Evolutionary conservation across 2,329 filamentous ascomycete genomes (phyloP).

Genomic region (Pezicula neosporulosa): DNA sequence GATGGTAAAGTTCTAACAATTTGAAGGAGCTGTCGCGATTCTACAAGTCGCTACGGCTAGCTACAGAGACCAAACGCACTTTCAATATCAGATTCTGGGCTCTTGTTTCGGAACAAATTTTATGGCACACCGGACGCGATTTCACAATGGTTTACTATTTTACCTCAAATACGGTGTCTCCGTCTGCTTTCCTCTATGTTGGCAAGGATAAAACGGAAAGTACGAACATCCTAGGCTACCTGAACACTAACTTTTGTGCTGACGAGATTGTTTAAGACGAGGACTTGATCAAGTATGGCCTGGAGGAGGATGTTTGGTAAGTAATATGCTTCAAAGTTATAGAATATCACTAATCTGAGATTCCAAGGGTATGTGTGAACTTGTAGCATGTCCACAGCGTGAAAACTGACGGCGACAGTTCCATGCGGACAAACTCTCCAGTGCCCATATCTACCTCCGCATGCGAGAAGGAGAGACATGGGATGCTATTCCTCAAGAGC

Average conservation of each 20-base stretch:
- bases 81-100: slow-evolving; percentile 25
- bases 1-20: neutral
- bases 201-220: slow-evolving; percentile 99
- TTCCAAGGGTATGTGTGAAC: neutral
- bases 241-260: slow-evolving; percentile 5
- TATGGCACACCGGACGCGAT: slow-evolving; percentile 17
- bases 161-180: slow-evolving; percentile 78
- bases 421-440: slow-evolving; percentile 95
- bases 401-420: slow-evolving; percentile 54
- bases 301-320: slow-evolving; percentile 94
- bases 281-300: slow-evolving; percentile 89
- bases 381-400: slow-evolving; percentile 4
- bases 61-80: slow-evolving; percentile 11
- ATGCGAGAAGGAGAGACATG: slow-evolving; percentile 75
- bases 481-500: slow-evolving; percentile 72
- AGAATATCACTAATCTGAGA: slow-evolving; percentile 2
- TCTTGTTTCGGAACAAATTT: slow-evolving; percentile 4
- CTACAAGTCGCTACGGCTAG: slow-evolving; percentile 15
- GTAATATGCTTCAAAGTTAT: slow-evolving; percentile 18
- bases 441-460: slow-evolving; percentile 92
- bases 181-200: slow-evolving; percentile 86
- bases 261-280: slow-evolving; percentile 65
- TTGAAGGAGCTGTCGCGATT: slow-evolving; percentile 3
- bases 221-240: slow-evolving; percentile 35
- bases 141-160: slow-evolving; percentile 89